Conservation (phyloP, 306 rosid species). For the Arachis hypogaea region DNA sequence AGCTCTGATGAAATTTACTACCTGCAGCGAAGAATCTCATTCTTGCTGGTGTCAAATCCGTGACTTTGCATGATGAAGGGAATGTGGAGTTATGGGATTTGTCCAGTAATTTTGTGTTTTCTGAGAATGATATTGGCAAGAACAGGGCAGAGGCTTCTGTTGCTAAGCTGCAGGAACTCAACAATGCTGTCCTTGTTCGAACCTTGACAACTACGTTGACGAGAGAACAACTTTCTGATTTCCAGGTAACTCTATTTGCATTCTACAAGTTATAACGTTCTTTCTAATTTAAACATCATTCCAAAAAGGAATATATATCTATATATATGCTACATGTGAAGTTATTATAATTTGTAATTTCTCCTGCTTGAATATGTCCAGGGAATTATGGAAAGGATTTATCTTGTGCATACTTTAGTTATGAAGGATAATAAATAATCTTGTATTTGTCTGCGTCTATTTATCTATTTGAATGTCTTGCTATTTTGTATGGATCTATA, state of each 20-base stretch:
- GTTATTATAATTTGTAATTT: neutral
- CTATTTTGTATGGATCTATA: conserved; percentile 1
- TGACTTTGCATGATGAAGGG: conserved; percentile 92
- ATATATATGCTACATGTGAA: conserved; percentile 6
- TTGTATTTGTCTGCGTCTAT: neutral
- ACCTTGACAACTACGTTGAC: conserved; percentile 60
- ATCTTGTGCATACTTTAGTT: conserved; percentile 8
- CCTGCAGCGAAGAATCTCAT: conserved; percentile 86
- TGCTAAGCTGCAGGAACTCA: conserved; percentile 88
- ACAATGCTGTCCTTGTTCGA: conserved; percentile 76
- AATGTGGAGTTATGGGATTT: conserved; percentile 84
- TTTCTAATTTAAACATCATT: neutral
- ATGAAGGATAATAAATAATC: neutral
- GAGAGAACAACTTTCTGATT: conserved; percentile 72
- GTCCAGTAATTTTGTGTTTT: conserved; percentile 75
- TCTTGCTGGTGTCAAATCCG: conserved; percentile 95
- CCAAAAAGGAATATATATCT: neutral
- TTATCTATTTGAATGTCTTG: conserved; percentile 4
- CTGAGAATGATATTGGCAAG: conserved; percentile 80
- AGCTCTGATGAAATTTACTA: conserved; percentile 27
- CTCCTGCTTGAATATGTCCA: conserved; percentile 1
- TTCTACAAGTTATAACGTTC: neutral
- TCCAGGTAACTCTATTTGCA: conserved; percentile 57
- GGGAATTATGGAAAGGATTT: conserved; percentile 6
- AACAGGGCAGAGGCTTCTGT: conserved; percentile 82